Conservation (phyloP, 129 eudicot genomes). For the Calendula officinalis region DNA sequence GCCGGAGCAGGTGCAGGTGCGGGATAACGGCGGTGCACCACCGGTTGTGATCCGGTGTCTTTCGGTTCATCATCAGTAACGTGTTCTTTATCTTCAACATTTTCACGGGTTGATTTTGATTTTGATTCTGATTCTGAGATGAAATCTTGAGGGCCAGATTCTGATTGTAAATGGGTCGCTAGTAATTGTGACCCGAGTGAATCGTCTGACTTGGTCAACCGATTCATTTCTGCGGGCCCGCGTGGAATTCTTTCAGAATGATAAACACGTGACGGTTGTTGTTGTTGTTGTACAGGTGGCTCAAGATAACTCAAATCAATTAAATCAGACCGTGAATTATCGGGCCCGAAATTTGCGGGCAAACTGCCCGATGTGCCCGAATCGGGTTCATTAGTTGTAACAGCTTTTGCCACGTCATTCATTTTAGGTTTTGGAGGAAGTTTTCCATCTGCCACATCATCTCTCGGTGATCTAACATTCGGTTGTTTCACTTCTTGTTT, state of each 20-base stretch:
- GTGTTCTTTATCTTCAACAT: conserved; percentile 18
- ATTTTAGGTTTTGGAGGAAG: conserved; percentile 41
- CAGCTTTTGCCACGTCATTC: conserved; percentile 41
- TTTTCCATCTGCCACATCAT: conserved; percentile 46
- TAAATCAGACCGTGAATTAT: conserved; percentile 55
- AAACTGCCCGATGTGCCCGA: conserved; percentile 22
- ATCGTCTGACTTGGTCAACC: conserved; percentile 94
- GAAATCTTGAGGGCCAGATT: conserved; percentile 40
- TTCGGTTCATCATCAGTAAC: not conserved
- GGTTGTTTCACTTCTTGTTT: conserved; percentile 39
- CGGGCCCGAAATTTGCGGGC: conserved; percentile 25
- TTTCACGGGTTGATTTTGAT: conserved; percentile 12
- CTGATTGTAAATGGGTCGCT: conserved; percentile 51
- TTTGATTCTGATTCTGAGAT: conserved; percentile 39
- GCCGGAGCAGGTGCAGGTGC: not conserved
- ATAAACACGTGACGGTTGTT: conserved; percentile 64
- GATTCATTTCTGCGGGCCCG: conserved; percentile 56
- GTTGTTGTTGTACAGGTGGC: conserved; percentile 46
- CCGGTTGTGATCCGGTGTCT: conserved; percentile 33
- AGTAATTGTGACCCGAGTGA: conserved; percentile 68
- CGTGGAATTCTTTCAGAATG: conserved; percentile 79
- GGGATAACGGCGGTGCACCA: conserved; percentile 35
- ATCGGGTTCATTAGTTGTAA: conserved; percentile 42
- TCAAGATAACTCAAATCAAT: conserved; percentile 66
- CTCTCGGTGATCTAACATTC: conserved; percentile 33